Evolutionary conservation across 495 filamentous ascomycete genomes (phyloP).

Genomic region (Daldinia grandis): DNA sequence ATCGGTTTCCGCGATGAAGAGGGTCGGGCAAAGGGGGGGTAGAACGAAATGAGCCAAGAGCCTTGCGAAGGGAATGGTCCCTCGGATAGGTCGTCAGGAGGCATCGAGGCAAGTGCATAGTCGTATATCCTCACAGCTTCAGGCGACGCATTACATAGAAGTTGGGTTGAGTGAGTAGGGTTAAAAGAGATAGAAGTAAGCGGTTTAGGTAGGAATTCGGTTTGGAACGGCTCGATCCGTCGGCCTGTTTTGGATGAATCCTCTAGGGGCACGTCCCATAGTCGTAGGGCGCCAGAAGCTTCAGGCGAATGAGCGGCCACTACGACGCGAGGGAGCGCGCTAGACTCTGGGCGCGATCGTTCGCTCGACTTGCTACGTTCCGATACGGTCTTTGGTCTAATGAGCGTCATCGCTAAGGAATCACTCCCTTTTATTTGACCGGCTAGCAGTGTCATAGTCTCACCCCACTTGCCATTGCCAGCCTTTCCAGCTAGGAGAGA

Average conservation of each 20-base stretch:
- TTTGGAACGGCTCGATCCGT: slow-evolving; percentile 67
- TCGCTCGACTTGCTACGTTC: slow-evolving; percentile 51
- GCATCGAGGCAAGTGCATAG: slow-evolving; percentile 54
- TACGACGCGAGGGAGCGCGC: slow-evolving; percentile 48
- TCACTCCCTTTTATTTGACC: slow-evolving; percentile 69
- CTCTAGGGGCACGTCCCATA: slow-evolving; percentile 58
- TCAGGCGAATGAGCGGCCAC: slow-evolving; percentile 69
- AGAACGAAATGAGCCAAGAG: slow-evolving; percentile 75
- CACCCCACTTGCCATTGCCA: slow-evolving; percentile 67
- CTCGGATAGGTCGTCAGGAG: slow-evolving; percentile 55
- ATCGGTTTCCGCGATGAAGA: slow-evolving; percentile 72
- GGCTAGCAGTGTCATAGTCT: slow-evolving; percentile 64
- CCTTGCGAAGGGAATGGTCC: slow-evolving; percentile 60
- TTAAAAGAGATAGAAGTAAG: slow-evolving; percentile 78
- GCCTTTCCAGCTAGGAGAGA: slow-evolving; percentile 54
- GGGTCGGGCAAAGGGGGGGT: slow-evolving; percentile 68
- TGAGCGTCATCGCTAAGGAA: slow-evolving; percentile 72
- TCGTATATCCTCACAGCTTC: slow-evolving; percentile 76
- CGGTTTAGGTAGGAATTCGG: slow-evolving; percentile 69
- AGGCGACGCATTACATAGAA: slow-evolving; percentile 72
- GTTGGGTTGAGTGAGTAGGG: slow-evolving; percentile 64
- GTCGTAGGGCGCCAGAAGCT: slow-evolving; percentile 63
- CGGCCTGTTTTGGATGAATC: slow-evolving; percentile 46
- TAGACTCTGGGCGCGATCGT: slow-evolving; percentile 41
- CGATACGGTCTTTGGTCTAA: slow-evolving; percentile 50